Conservation (phyloP, 176 grass and related monocot species). For the Cenchrus fungigraminus region DNA sequence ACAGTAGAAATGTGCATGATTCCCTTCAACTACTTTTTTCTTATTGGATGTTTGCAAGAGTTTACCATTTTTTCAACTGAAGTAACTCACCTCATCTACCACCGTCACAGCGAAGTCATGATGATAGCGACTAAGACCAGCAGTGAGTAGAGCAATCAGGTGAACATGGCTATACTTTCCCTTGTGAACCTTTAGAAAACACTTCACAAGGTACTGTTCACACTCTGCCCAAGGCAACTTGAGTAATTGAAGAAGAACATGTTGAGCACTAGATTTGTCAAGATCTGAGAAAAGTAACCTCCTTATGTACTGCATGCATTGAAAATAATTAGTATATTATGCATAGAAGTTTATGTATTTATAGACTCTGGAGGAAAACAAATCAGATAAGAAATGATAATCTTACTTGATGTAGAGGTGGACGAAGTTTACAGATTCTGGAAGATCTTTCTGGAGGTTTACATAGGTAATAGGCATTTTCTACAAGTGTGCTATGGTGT, state of each 20-base stretch:
- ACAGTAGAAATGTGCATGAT: too few relatives aligned
- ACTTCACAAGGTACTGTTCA: conserved; percentile 86
- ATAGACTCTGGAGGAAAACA: not conserved
- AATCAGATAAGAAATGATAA: conserved; percentile 15
- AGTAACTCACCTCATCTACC: conserved; percentile 82
- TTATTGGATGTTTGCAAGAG: not conserved
- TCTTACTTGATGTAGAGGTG: conserved; percentile 89
- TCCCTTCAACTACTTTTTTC: not conserved
- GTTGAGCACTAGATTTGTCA: conserved; percentile 82
- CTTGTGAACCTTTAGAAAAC: conserved; percentile 98
- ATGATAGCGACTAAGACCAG: conserved; percentile 84
- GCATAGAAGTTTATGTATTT: not conserved
- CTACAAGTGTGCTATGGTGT: conserved; percentile 93
- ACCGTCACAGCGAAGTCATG: conserved; percentile 81
- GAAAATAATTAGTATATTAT: not conserved
- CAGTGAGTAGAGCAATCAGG: conserved; percentile 89
- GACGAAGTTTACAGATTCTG: conserved; percentile 82
- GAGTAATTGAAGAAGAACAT: conserved; percentile 94
- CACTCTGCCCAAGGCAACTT: conserved; percentile 97
- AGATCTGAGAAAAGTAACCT: conserved; percentile 96
- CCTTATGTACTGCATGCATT: conserved; percentile 81
- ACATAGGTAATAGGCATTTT: conserved; percentile 99
- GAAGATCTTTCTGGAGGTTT: conserved; percentile 95
- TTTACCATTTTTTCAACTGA: conserved; percentile 19
- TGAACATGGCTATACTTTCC: conserved; percentile 97